These are phyloP conservation scores for Anthostomella pinea DNA, from an alignment of 2,329 filamentous ascomycete species.

Conservation along the genomic window DNA sequence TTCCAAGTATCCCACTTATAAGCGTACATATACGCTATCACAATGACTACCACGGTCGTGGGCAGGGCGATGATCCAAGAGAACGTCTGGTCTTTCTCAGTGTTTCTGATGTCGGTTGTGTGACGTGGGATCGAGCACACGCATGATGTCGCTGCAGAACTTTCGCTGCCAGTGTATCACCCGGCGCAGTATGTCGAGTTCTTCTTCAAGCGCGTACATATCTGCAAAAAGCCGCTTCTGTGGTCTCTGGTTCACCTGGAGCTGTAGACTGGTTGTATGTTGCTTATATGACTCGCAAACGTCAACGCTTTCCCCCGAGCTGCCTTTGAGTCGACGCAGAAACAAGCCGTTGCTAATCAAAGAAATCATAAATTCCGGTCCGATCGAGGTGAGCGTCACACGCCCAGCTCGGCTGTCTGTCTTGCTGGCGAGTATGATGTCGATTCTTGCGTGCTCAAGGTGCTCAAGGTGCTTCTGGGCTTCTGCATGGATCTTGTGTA, in stretches of 20 bases:
- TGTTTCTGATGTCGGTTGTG: constrained; percentile 17
- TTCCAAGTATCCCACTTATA: constrained; percentile 15
- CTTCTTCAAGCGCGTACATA: constrained; percentile 11
- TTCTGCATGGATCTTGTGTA: background rate
- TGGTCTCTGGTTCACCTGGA: constrained; percentile 10
- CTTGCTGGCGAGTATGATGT: constrained; percentile 9
- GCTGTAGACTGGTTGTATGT: constrained; percentile 7
- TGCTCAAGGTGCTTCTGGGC: constrained; percentile 8
- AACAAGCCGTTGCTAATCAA: constrained; percentile 9
- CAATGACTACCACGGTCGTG: constrained; percentile 12
- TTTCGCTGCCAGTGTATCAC: constrained; percentile 12
- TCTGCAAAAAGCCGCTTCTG: constrained; percentile 10
- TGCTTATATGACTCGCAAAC: constrained; percentile 7
- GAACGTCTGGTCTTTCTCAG: constrained; percentile 6
- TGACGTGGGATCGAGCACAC: constrained; percentile 13
- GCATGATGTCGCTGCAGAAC: constrained; percentile 8
- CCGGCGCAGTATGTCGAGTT: constrained; percentile 8
- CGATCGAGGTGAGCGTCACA: constrained; percentile 8
- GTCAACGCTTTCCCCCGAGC: background rate
- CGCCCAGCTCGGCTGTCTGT: constrained; percentile 2
- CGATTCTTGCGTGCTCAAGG: constrained; percentile 7
- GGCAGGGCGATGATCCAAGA: constrained; percentile 17
- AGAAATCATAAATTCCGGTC: constrained; percentile 11
- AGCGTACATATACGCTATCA: constrained; percentile 16
- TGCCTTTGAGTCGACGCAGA: constrained; percentile 4